A percentile compares a stretch with the other conserved stretches of the same genome.
Conservation (phyloP, 2,329 filamentous ascomycete species). For the Aspergillus melleus region DNA sequence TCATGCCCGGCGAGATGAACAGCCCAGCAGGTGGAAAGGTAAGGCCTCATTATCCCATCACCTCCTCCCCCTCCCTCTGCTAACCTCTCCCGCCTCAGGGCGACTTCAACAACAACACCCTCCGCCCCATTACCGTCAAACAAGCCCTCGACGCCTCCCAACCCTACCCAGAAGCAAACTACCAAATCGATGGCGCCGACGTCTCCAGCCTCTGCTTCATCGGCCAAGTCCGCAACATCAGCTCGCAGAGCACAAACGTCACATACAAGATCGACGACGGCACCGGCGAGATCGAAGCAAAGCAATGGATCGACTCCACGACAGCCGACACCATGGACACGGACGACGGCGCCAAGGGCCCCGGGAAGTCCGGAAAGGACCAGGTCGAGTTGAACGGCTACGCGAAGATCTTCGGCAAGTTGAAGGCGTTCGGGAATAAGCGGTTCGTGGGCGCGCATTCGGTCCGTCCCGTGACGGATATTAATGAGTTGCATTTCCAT, state of each 20-base stretch:
- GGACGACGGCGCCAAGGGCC: conserved; percentile 36
- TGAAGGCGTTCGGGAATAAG: conserved; percentile 83
- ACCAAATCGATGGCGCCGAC: conserved; percentile 76
- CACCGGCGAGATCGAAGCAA: conserved; percentile 83
- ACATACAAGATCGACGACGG: conserved; percentile 95
- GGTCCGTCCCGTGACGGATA: conserved; percentile 76
- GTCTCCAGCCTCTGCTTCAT: conserved; percentile 80
- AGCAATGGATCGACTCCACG: conserved; percentile 47
- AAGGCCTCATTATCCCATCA: conserved; percentile 7
- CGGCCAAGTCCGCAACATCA: conserved; percentile 85
- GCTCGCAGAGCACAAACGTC: conserved; percentile 82
- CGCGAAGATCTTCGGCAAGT: conserved; percentile 79
- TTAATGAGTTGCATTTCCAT: conserved; percentile 93
- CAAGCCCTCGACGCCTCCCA: conserved; percentile 83
- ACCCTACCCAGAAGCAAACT: conserved; percentile 71
- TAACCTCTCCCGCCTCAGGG: conserved; percentile 9
- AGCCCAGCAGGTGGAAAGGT: conserved; percentile 48
- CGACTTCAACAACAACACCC: conserved; percentile 73
- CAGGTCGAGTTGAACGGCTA: conserved; percentile 72
- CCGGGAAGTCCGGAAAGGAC: conserved; percentile 48
- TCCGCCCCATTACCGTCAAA: conserved; percentile 93
- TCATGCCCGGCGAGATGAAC: conserved; percentile 55
- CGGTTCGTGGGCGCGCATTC: conserved; percentile 77
- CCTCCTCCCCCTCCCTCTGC: not conserved
- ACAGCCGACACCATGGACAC: conserved; percentile 47